A percentile compares a stretch with the other conserved stretches of the same genome.
Conservation (phyloP, 2,329 filamentous ascomycete genomes). For the Phyllosticta paracitricarpa region DNA sequence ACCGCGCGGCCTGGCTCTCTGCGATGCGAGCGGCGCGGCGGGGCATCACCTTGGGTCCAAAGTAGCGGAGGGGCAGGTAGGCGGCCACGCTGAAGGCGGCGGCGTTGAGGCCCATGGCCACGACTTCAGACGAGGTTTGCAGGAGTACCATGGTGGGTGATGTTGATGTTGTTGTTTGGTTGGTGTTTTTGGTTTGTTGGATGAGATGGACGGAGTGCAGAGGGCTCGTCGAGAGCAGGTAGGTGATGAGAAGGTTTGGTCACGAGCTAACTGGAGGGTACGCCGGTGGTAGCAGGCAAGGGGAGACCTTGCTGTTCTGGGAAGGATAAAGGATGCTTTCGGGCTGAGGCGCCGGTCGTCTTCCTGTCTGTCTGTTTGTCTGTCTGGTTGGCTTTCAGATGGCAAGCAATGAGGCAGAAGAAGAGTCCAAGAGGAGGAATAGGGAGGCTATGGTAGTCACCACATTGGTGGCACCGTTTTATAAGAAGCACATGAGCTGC, state of each 20-base stretch:
- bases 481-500: not conserved
- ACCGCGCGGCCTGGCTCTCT: not conserved
- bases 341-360: not conserved
- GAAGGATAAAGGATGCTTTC: not conserved
- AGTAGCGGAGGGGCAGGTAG: constrained; percentile 8
- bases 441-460: not conserved
- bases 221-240: not conserved
- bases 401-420: not conserved
- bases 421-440: not conserved
- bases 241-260: constrained; percentile 1
- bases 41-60: constrained; percentile 6
- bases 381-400: not conserved
- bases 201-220: not conserved
- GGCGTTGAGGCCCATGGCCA: constrained; percentile 6
- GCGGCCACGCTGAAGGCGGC: constrained; percentile 7
- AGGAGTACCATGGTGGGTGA: not conserved
- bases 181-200: not conserved
- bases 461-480: not conserved
- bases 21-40: constrained; percentile 4
- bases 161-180: not conserved
- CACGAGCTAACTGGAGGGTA: not conserved
- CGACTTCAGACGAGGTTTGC: constrained; percentile 5
- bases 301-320: not conserved
- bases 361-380: not conserved
- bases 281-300: not conserved